A percentile compares a stretch with the other conserved stretches of the same genome.
Conservation (phyloP, 2,329 filamentous ascomycete species). For the Pseudocercospora fijiensis region DNA sequence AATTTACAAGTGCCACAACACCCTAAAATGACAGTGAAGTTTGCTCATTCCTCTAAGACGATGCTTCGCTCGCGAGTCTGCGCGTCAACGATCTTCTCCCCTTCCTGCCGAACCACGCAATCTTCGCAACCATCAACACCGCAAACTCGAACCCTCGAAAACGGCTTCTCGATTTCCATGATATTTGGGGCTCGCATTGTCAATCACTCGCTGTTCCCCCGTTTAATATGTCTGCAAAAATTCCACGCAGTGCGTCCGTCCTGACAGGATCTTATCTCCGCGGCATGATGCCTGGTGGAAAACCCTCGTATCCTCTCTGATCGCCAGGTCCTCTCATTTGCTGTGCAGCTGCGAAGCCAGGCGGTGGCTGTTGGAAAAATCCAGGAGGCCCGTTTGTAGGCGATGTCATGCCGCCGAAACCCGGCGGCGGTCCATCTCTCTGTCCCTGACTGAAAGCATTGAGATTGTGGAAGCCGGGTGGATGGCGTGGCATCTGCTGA, state of each 20-base stretch:
- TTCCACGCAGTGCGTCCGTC: background rate
- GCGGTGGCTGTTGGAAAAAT: slow-evolving; percentile 3
- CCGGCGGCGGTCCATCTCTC: slow-evolving; percentile 16
- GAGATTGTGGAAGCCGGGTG: slow-evolving; percentile 35
- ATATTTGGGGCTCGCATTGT: background rate
- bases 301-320: slow-evolving; percentile 2
- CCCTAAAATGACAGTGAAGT: background rate
- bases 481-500: slow-evolving; percentile 36
- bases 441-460: slow-evolving; percentile 32
- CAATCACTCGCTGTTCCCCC: background rate
- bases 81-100: too few species aligned
- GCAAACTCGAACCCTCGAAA: background rate
- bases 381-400: slow-evolving; percentile 4
- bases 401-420: slow-evolving; percentile 1
- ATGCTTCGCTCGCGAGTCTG: background rate
- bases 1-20: background rate
- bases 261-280: background rate
- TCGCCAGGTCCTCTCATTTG: slow-evolving; percentile 1
- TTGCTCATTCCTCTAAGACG: background rate
- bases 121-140: background rate
- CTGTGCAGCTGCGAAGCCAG: slow-evolving; percentile 1
- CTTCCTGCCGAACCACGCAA: too few species aligned
- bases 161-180: background rate
- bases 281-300: slow-evolving; percentile 1
- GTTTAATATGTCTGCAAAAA: background rate